These are phyloP conservation scores for Pseudocercospora ulei DNA, from an alignment of 2,329 filamentous ascomycete genomes.

Conservation along the genomic window DNA sequence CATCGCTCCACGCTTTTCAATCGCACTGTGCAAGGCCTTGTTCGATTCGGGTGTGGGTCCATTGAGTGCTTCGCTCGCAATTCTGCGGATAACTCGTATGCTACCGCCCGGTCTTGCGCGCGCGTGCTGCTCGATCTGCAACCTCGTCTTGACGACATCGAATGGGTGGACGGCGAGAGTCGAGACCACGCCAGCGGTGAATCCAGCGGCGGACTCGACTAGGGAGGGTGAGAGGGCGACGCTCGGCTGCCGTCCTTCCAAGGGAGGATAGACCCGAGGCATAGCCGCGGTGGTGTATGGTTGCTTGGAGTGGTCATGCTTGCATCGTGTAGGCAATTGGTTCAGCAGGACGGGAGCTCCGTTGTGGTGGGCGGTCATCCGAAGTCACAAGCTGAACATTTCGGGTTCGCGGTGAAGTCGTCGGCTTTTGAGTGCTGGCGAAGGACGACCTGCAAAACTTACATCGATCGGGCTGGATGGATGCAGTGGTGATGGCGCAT, in stretches of 20 bases:
- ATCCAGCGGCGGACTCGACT: constrained; percentile 80
- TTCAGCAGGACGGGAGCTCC: constrained; percentile 3
- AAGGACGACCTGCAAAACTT: no score
- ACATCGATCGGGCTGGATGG: no score
- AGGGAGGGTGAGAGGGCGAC: constrained; percentile 61
- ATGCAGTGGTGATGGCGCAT: no score
- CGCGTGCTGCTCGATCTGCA: constrained; percentile 49
- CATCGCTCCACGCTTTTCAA: constrained; percentile 16
- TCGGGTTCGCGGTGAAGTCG: no score
- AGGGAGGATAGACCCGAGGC: constrained; percentile 44
- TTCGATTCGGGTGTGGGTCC: constrained; percentile 13
- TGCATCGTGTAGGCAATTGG: constrained; percentile 4
- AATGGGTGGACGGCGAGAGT: constrained; percentile 85
- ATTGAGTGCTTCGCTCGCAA: constrained; percentile 26
- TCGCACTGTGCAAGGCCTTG: constrained; percentile 1
- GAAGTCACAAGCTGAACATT: no score
- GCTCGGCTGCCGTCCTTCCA: constrained; percentile 38
- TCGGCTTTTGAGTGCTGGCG: no score
- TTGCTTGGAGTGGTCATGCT: constrained; percentile 3
- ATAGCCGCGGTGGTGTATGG: constrained; percentile 29
- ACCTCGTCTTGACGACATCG: constrained; percentile 90
- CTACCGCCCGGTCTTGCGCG: constrained; percentile 25
- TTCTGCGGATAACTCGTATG: constrained; percentile 26
- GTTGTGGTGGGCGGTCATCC: no score
- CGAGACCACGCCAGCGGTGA: constrained; percentile 76